These are phyloP conservation scores for Lentinula sp. DNA, from an alignment of 768 basidiomycete species.

Conservation along the genomic window DNA sequence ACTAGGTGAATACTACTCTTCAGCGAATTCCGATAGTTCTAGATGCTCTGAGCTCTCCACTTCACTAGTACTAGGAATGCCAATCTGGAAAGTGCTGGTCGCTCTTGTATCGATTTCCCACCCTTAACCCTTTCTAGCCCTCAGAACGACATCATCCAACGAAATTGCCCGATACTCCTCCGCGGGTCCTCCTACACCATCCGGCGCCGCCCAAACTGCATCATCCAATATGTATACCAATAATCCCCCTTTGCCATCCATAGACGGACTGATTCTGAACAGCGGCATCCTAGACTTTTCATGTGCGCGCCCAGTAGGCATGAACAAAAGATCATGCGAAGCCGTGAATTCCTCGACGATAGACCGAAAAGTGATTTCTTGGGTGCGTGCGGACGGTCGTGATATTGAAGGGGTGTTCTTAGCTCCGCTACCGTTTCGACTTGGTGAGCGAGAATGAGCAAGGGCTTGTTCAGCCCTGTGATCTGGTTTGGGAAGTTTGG, in stretches of 20 bases:
- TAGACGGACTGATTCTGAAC: constrained; percentile 72
- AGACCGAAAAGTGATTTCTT: constrained; percentile 88
- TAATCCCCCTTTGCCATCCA: constrained; percentile 82
- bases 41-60: no score
- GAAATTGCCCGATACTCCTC: constrained; percentile 72
- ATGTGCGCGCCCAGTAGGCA: constrained; percentile 83
- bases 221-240: constrained; percentile 89
- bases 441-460: constrained; percentile 21
- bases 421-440: constrained; percentile 20
- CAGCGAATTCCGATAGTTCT: no score
- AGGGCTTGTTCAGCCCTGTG: constrained; percentile 40
- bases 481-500: constrained; percentile 62
- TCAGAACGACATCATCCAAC: constrained; percentile 83
- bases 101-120: background rate
- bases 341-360: constrained; percentile 91
- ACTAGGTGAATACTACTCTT: no score
- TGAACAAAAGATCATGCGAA: constrained; percentile 79
- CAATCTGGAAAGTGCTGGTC: no score
- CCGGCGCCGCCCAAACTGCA: constrained; percentile 79
- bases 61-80: no score
- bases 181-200: constrained; percentile 39
- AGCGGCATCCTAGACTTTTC: constrained; percentile 84
- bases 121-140: constrained; percentile 28
- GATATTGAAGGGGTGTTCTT: constrained; percentile 20
- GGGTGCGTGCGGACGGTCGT: constrained; percentile 44